Percentiles rank a stretch among this genome's conserved stretches.
phyloP scores from a whole-genome alignment of 768 basidiomycete species.

The Boletus barrowsii region DNA sequence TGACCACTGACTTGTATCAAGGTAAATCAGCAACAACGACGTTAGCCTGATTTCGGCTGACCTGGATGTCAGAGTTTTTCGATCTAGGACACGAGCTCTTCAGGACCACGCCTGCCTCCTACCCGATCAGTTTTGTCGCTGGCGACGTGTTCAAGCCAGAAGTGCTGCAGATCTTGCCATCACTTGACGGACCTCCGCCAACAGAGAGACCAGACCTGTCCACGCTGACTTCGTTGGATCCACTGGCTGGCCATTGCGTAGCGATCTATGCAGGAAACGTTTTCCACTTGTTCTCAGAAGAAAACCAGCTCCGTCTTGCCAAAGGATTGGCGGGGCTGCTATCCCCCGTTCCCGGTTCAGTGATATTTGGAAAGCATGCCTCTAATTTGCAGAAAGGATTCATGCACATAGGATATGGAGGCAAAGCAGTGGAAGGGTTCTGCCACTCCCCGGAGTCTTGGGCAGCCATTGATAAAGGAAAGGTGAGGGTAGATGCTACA shows the following conservation, averaged over 20 bases:
- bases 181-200: slow-evolving; percentile 24
- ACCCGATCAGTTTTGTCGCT: slow-evolving; percentile 49
- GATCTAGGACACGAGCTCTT: slow-evolving; percentile 59
- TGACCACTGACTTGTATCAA: slow-evolving; percentile 38
- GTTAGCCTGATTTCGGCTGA: not conserved
- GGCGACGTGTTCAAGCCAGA: slow-evolving; percentile 52
- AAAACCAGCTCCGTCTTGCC: slow-evolving; percentile 25
- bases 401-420: not conserved
- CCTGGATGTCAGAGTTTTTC: slow-evolving; percentile 45
- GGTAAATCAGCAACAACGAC: slow-evolving; percentile 21
- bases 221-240: slow-evolving; percentile 41
- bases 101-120: slow-evolving; percentile 47
- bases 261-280: slow-evolving; percentile 47
- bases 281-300: slow-evolving; percentile 38
- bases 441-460: slow-evolving; percentile 25
- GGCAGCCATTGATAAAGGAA: slow-evolving; percentile 21
- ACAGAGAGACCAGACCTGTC: slow-evolving; percentile 26
- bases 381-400: not conserved
- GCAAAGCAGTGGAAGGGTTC: not conserved
- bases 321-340: slow-evolving; percentile 25
- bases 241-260: slow-evolving; percentile 45
- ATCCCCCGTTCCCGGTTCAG: slow-evolving; percentile 19
- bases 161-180: slow-evolving; percentile 36
- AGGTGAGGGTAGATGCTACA: not conserved
- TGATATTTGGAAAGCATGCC: not conserved